Percentiles rank a stretch among this genome's conserved stretches.
phyloP scores from a whole-genome alignment of 1,139 yeast species.

The Saccharomycopsis phalli region DNA sequence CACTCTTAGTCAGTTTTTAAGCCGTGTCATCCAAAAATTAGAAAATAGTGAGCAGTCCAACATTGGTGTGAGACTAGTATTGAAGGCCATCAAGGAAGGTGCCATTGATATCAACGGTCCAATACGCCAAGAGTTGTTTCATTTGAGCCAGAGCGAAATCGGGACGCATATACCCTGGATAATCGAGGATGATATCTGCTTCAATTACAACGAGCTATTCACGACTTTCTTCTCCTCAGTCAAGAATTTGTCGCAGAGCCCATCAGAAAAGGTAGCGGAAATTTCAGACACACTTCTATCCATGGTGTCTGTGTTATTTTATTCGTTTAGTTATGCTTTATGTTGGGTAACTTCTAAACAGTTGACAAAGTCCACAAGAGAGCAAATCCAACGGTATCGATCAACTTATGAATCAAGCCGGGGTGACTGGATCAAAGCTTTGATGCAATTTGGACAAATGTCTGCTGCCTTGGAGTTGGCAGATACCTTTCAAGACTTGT shows the following conservation, averaged over 20 bases:
- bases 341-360: conserved; percentile 25
- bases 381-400: conserved; percentile 21
- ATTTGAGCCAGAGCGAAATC: conserved; percentile 16
- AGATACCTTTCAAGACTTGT: conserved; percentile 58
- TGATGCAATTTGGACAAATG: conserved; percentile 40
- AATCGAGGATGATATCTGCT: conserved; percentile 21
- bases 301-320: conserved; percentile 29
- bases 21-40: conserved; percentile 5
- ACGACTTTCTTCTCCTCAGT: conserved; percentile 15
- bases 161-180: conserved; percentile 22
- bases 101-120: conserved; percentile 23
- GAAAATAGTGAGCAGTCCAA: conserved; percentile 2
- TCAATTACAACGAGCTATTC: conserved; percentile 22
- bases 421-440: conserved; percentile 45
- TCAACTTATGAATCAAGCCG: conserved; percentile 27
- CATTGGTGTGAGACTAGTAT: conserved; percentile 8
- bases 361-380: conserved; percentile 23
- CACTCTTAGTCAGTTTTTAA: conserved; percentile 16
- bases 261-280: conserved; percentile 7
- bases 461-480: conserved; percentile 54
- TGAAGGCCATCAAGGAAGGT: conserved; percentile 20
- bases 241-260: conserved; percentile 5
- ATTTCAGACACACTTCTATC: conserved; percentile 24
- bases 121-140: conserved; percentile 21
- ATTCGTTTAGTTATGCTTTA: conserved; percentile 28